Evolutionary conservation across 352 stramenopile species (phyloP).

Genomic region (Peronospora tabacina): DNA sequence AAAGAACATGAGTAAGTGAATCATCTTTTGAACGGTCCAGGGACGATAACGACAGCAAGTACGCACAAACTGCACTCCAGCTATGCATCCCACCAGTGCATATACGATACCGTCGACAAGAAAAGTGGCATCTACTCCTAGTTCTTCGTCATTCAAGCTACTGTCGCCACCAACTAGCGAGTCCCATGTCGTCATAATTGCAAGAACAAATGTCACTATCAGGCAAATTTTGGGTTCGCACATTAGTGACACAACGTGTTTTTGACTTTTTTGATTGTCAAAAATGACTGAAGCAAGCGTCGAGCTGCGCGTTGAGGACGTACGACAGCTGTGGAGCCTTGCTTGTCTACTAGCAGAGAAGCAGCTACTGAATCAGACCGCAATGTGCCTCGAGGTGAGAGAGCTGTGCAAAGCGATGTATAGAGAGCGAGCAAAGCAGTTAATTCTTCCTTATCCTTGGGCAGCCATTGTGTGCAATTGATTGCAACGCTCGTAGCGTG

Average conservation of each 20-base stretch:
- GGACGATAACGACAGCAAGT: conserved; percentile 78
- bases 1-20: conserved; percentile 78
- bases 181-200: conserved; percentile 13
- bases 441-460: neutral
- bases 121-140: conserved; percentile 55
- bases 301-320: conserved; percentile 22
- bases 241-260: conserved; percentile 9
- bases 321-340: conserved; percentile 57
- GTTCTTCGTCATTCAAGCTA: conserved; percentile 25
- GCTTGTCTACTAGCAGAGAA: conserved; percentile 39
- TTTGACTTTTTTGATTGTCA: neutral
- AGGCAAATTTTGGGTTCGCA: neutral
- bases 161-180: conserved; percentile 6
- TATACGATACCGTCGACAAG: conserved; percentile 63
- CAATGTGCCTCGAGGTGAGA: conserved; percentile 44
- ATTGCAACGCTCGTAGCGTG: conserved; percentile 8
- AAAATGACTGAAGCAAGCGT: conserved; percentile 13
- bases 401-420: neutral
- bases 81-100: conserved; percentile 45
- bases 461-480: conserved; percentile 30
- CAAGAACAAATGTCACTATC: conserved; percentile 17
- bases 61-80: conserved; percentile 63
- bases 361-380: conserved; percentile 32
- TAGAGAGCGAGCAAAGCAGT: neutral
- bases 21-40: conserved; percentile 86